phyloP scores from a whole-genome alignment of 2,329 filamentous ascomycete species.

The Chaetomium globosum region DNA sequence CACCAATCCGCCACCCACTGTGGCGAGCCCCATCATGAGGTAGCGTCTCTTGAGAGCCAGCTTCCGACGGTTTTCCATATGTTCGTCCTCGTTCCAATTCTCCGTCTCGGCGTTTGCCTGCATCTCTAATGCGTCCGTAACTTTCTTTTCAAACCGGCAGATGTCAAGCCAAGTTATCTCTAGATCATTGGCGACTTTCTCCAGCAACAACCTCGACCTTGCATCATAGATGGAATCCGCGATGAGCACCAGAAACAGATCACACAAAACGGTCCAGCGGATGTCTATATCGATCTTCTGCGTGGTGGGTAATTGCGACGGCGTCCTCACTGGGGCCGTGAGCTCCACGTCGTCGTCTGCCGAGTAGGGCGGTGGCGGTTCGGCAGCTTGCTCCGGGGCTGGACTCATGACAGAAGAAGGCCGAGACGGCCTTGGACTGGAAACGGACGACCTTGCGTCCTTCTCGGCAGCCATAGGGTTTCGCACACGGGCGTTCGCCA shows the following conservation, averaged over 20 bases:
- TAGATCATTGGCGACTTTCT: constrained; percentile 78
- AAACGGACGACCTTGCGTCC: constrained; percentile 32
- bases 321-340: constrained; percentile 77
- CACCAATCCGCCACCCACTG: constrained; percentile 89
- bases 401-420: constrained; percentile 37
- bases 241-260: constrained; percentile 92
- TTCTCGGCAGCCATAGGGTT: constrained; percentile 73
- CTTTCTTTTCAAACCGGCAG: constrained; percentile 93
- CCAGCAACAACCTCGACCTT: constrained; percentile 80
- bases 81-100: constrained; percentile 96
- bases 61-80: constrained; percentile 85
- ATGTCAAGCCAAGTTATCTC: constrained; percentile 90
- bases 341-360: constrained; percentile 71
- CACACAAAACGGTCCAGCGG: constrained; percentile 94
- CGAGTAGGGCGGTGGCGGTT: constrained; percentile 62
- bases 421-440: constrained; percentile 38
- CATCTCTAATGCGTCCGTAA: constrained; percentile 97
- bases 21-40: constrained; percentile 95
- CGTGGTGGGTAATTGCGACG: constrained; percentile 78
- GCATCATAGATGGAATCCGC: constrained; percentile 94
- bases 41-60: constrained; percentile 79
- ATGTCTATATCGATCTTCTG: constrained; percentile 92
- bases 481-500: constrained; percentile 88
- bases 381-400: constrained; percentile 52
- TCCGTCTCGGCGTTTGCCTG: constrained; percentile 92